Evolutionary conservation across 2,329 filamentous ascomycete species (phyloP), one percentile per base, ranked within the genome.

Genomic region (Penicillium sp.): DNA sequence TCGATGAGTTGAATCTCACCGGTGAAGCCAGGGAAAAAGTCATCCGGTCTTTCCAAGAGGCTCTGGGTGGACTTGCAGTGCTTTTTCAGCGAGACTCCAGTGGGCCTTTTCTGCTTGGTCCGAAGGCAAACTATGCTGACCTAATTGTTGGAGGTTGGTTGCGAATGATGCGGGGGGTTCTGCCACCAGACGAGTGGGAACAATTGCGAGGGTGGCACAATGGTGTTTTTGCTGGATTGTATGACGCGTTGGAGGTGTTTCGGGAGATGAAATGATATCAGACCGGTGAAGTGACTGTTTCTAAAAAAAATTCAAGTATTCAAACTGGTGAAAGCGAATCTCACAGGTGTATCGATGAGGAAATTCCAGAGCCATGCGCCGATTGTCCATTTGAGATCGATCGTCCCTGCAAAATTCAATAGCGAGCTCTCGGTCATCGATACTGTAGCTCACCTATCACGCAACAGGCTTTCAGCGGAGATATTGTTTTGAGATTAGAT

Each of bases 121-220:
- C 52, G 1, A 57, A 54, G 57, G 67, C 71, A 1, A 74, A 58
- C 39, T 81, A 82, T 66, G 78, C 77, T 1, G 80, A 83, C 56
- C 57, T 81, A 0, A 78, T 82, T 32, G 72, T 83, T 1, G 79
- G 78, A 1, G 77, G 66, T 0, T 83, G 80, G 79, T 47, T 82
- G 59, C 66, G 69, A 5, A 76, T 79, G 73, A 54, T 73, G 45
- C 51, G 55, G 4, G 59, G 36, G 11, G 69, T 66, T 26, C 57
- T 81, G 46, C 72, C 72, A 0, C 45, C 55, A 46, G 50, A 56
- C 2, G 78, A 81, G 48, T 81, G 76, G 77, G 57, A 73, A 50
- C 63, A 71, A 45, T 50, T 78, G 9, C 66, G 57, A 40, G 52
- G 58, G 0, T 82, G 78, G 76, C 73, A 81, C 57, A 68, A 53